phyloP scores from a whole-genome alignment of 192 early-diverging fungal genomes.

The Backusella circina region DNA sequence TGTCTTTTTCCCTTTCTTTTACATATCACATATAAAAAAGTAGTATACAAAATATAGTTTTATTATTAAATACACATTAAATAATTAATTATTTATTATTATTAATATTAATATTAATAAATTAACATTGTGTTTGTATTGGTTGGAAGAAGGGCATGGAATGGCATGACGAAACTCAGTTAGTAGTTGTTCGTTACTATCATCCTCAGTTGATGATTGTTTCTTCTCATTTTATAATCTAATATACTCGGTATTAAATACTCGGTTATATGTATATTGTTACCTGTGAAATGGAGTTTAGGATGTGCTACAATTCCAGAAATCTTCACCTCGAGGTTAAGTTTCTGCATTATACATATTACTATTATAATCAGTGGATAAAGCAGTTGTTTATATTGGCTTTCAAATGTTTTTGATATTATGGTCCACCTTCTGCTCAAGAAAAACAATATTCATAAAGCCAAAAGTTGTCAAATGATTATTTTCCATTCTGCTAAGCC shows the following conservation, averaged over 20 bases:
- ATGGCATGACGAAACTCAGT: background rate
- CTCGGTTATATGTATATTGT: background rate
- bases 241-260: background rate
- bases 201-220: background rate
- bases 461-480: background rate
- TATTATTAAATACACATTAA: background rate
- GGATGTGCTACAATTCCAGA: conserved; percentile 2
- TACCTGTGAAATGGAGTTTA: background rate
- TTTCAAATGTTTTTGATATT: background rate
- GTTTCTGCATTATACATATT: background rate
- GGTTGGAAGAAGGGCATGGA: background rate
- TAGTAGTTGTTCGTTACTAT: too few species aligned
- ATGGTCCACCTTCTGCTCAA: background rate
- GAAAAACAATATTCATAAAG: background rate
- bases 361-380: background rate
- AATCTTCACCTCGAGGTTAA: background rate
- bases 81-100: background rate
- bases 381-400: background rate
- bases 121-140: background rate
- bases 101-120: background rate
- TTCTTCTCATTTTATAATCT: background rate
- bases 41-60: background rate
- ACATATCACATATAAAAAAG: background rate
- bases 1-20: background rate
- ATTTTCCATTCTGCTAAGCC: background rate